Evolutionary conservation across 441 rosid genomes (phyloP), one percentile per base, ranked within the genome.

Genomic region (Populus tomentosa): DNA sequence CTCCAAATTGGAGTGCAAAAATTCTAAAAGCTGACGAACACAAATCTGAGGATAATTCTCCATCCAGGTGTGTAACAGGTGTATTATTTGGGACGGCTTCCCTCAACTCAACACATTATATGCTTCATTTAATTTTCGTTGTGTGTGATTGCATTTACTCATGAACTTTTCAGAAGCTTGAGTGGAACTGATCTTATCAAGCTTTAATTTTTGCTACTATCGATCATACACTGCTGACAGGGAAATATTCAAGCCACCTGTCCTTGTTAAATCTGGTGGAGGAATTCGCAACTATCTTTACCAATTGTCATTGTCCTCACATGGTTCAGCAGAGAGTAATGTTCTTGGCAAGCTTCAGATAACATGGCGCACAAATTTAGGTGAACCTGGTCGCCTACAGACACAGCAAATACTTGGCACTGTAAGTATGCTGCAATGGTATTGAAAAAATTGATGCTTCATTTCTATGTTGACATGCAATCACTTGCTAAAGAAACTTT

Each of bases 301-400:
- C 86, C 93, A 85, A 71, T 77, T 96, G 76, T 84, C 70, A 78
- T 83, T 81, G 65, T 83, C 93, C 64, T 78, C 90, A 36, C 80
- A 82, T 81, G 86, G 81, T 70, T 81, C 86, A 71, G 85, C 80
- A 2, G 90, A 84, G 78, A 90, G 87, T 84, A 91, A 91, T 79
- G 85, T 94, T 80, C 92, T 96, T 21, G 99, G 98, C 74, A 96
- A 96, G 90, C 87, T 96, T 85, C 98, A 92, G 85, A 94, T 96
- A 79, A 90, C 97, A 32, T 94, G 99, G 99, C 98, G 94, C 74
- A 90, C 96, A 53, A 96, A 96, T 88, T 82, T 96, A 83, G 98
- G 98, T 28, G 99, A 96, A 86, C 93, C 98, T 69, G 99, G 99
- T 76, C 98, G 99, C 71, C 82, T 96, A 75, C 99, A 94, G 85